A percentile compares a stretch with the other conserved stretches of the same genome.
Evolutionary conservation across 495 filamentous ascomycete genomes (phyloP).

Genomic region (Daldinia grandis): DNA sequence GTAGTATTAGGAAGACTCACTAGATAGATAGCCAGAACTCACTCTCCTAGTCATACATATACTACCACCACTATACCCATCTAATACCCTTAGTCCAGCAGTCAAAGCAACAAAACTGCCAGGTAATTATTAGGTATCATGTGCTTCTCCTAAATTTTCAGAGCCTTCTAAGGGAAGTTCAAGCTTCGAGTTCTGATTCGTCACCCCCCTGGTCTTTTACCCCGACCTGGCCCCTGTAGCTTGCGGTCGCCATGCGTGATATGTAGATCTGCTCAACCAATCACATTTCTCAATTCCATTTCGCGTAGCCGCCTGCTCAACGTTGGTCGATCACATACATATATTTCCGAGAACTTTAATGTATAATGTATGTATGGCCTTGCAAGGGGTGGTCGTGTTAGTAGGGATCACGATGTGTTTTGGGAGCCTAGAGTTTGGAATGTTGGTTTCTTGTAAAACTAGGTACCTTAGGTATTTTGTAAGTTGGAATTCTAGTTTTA

Average conservation of each 20-base stretch:
- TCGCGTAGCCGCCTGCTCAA: not conserved
- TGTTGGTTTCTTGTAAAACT: not conserved
- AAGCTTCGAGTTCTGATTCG: not conserved
- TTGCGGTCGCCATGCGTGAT: not conserved
- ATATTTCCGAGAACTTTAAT: not conserved
- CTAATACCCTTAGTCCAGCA: too few species aligned
- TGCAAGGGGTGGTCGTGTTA: not conserved
- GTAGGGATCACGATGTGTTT: not conserved
- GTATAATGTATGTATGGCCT: too few species aligned
- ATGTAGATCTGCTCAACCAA: not conserved
- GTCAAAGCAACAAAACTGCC: not conserved
- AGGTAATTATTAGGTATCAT: not conserved
- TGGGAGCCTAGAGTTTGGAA: not conserved
- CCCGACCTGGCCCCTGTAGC: not conserved
- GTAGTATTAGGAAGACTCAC: too few species aligned
- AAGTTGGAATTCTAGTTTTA: not conserved
- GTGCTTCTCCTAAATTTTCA: not conserved
- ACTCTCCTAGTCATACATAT: too few species aligned
- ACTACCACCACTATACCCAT: too few species aligned
- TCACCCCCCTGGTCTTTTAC: not conserved
- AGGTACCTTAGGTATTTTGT: too few species aligned
- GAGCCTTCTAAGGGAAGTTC: not conserved
- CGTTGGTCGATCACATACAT: not conserved
- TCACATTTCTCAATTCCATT: not conserved
- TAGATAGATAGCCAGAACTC: too few species aligned